These are phyloP conservation scores for Lobosporangium transversale DNA, from an alignment of 192 early-diverging fungal genomes.

Conservation along the genomic window DNA sequence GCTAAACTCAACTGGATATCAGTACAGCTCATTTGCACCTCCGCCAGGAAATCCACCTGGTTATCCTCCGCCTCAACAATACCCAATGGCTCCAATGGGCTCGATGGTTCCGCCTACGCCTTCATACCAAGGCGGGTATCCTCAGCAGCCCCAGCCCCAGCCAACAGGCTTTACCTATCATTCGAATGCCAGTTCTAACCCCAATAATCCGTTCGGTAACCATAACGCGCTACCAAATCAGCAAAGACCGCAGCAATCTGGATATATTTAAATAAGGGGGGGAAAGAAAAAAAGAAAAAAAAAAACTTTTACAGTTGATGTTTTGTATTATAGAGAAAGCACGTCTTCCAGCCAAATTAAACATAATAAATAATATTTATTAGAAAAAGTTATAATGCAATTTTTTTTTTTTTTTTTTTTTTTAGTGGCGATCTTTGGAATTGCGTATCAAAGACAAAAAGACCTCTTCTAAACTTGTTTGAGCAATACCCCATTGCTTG, in stretches of 20 bases:
- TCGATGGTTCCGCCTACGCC: conserved; percentile 20
- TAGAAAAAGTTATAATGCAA: too few relatives aligned
- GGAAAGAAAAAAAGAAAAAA: background rate
- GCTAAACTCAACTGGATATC: conserved; percentile 19
- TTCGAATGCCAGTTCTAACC: conserved; percentile 2
- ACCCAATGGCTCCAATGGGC: conserved; percentile 24
- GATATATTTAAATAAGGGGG: conserved; percentile 47
- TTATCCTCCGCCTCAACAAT: conserved; percentile 20
- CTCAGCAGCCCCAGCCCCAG: too few relatives aligned
- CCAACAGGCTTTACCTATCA: conserved; percentile 5
- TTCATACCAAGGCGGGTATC: conserved; percentile 12
- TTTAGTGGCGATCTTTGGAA: conserved; percentile 35
- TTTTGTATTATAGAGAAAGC: background rate
- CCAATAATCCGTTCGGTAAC: conserved; percentile 26
- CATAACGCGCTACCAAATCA: conserved; percentile 11
- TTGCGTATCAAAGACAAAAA: conserved; percentile 61
- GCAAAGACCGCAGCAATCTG: conserved; percentile 1
- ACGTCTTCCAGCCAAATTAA: too few relatives aligned
- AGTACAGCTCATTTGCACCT: conserved; percentile 10
- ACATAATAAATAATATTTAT: too few relatives aligned
- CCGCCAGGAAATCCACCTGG: background rate
- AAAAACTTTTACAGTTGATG: background rate
- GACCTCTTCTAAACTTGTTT: conserved; percentile 75
- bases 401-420: too few relatives aligned
- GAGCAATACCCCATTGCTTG: conserved; percentile 72